phyloP scores from a whole-genome alignment of 1,284 basidiomycete species.

The Pulveroboletus sp. region DNA sequence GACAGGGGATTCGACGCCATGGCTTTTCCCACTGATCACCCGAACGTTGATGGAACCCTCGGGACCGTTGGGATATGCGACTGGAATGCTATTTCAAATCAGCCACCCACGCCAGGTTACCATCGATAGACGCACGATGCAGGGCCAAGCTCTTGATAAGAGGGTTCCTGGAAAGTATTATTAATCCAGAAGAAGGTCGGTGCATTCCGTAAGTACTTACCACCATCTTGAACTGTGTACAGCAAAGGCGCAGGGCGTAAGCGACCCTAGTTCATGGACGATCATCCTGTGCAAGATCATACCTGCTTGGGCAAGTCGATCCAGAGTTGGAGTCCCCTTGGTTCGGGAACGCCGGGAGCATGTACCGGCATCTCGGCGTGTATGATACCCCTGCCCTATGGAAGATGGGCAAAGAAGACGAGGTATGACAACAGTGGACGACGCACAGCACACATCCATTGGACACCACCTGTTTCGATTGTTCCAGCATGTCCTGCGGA shows the following conservation, averaged over 20 bases:
- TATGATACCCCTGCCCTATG: slow-evolving; percentile 58
- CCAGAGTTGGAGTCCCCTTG: slow-evolving; percentile 90
- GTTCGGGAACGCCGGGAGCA: slow-evolving; percentile 61
- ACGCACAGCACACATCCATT: slow-evolving; percentile 92
- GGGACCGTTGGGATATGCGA: slow-evolving; percentile 68
- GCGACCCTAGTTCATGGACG: background rate
- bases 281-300: background rate
- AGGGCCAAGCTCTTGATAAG: slow-evolving; percentile 75
- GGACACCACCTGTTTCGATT: slow-evolving; percentile 84
- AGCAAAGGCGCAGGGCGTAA: slow-evolving; percentile 24
- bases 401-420: slow-evolving; percentile 2
- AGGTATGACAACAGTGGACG: background rate
- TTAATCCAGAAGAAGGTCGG: background rate
- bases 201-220: slow-evolving; percentile 39
- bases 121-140: slow-evolving; percentile 44
- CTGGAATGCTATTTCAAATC: slow-evolving; percentile 57
- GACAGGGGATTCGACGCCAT: slow-evolving; percentile 86
- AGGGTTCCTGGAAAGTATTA: slow-evolving; percentile 52
- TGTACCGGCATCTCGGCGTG: slow-evolving; percentile 92
- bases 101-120: background rate
- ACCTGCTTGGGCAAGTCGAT: slow-evolving; percentile 85
- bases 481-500: slow-evolving; percentile 85
- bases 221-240: slow-evolving; percentile 77
- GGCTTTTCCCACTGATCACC: slow-evolving; percentile 87
- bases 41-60: slow-evolving; percentile 76